phyloP scores from a whole-genome alignment of 2,329 filamentous ascomycete species.

The Arthroderma sp. region DNA sequence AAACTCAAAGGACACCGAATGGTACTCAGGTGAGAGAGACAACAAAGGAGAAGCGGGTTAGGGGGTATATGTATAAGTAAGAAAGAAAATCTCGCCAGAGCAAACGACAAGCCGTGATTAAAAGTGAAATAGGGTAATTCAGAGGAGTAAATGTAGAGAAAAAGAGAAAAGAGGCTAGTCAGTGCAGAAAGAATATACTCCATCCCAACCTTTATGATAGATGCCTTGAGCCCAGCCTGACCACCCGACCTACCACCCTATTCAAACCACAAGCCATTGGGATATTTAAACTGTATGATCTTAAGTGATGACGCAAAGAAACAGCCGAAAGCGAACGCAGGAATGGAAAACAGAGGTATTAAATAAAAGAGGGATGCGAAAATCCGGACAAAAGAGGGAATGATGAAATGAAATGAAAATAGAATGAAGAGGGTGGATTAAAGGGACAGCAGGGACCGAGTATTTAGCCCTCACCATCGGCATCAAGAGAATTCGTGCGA shows the following conservation, averaged over 20 bases:
- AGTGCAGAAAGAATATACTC: no score
- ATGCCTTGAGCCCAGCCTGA: no score
- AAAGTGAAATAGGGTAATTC: conserved; percentile 1
- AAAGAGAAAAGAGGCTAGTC: not conserved
- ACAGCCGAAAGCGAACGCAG: no score
- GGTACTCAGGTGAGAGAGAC: no score
- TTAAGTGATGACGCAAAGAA: no score
- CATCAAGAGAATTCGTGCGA: conserved; percentile 23
- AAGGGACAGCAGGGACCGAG: not conserved
- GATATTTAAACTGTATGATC: no score
- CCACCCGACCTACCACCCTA: no score
- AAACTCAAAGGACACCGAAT: no score
- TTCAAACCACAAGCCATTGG: no score
- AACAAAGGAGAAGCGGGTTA: conserved; percentile 1
- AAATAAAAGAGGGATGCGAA: not conserved
- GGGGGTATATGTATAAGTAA: conserved; percentile 1
- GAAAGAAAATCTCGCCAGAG: not conserved
- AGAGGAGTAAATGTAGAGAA: conserved; percentile 5
- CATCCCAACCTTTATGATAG: no score
- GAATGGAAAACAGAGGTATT: no score
- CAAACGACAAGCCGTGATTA: conserved; percentile 4
- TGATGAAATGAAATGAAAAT: not conserved
- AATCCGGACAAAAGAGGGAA: not conserved
- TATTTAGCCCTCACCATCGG: conserved; percentile 11
- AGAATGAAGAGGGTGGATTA: not conserved